Evolutionary conservation across 2,329 filamentous ascomycete species (phyloP), one percentile per base, ranked within the genome.

Genomic region (Penicillium sp.): DNA sequence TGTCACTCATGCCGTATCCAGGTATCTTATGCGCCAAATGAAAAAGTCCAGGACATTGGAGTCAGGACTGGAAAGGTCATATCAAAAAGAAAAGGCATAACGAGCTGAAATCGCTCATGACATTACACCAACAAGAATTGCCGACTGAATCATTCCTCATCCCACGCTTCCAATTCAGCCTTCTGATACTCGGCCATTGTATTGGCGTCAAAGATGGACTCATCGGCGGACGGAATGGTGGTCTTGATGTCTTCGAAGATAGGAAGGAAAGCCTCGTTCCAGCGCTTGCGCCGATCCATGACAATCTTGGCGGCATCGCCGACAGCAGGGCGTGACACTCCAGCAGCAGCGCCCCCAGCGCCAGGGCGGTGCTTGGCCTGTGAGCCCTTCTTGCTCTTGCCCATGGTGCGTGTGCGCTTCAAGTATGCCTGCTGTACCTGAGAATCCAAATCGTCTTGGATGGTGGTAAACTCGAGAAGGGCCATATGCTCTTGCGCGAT

Each of bases 371-470:
- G 68, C 50, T 74, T 74, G 35, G 70, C 70, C 66, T 94, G 91
- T 28, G 77, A 76, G 48, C 90, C 85, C 73, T 95, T 95, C 69
- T 94, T 94, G 68, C 83, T 89, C 74, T 97, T 94, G 66, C 90
- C 88, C 72, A 97, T 85, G 0, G 89, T 95, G 40, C 93, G 84
- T 27, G 91, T 97, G 25, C 93, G 86, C 73, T 98, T 98, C 39
- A 95, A 83, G 64, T 97, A 98, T 3, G 93, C 91, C 44, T 88
- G 85, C 64, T 97, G 90, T 37, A 97, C 90, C 66, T 97, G 93
- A 37, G 84, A 83, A 74, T 98, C 93, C 24, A 98, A 83, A 66
- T 98, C 93, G 66, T 98, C 93, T 43, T 94, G 85, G 59, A 98
- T 98, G 47, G 90, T 96, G 67, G 85, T 86, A 74, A 95, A 98